Conservation (phyloP, 192 early-diverging fungal genomes). For the Linderina pennispora region DNA sequence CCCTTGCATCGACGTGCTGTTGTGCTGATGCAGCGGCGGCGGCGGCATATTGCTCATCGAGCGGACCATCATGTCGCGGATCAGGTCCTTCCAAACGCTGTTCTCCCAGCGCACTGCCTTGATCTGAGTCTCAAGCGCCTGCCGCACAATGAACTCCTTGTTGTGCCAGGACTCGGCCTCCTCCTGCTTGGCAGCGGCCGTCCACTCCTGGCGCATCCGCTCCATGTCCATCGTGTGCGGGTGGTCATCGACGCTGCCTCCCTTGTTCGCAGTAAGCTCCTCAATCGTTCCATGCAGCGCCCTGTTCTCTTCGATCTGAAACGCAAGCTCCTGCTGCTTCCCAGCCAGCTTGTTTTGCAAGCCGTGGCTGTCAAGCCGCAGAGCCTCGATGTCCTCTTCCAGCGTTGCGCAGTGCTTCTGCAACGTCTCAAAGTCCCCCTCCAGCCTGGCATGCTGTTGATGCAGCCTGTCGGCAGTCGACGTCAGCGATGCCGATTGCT, state of each 20-base stretch:
- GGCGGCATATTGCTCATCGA: not conserved
- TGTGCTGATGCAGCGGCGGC: not conserved
- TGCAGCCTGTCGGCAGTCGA: slow-evolving; percentile 14
- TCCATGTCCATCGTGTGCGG: slow-evolving; percentile 17
- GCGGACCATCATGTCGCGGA: slow-evolving; percentile 4
- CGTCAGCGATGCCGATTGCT: slow-evolving; percentile 15
- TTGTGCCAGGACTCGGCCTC: slow-evolving; percentile 11
- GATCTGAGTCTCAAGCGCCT: slow-evolving; percentile 26
- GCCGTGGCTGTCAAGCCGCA: slow-evolving; percentile 33
- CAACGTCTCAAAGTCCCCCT: slow-evolving; percentile 12
- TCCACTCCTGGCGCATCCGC: slow-evolving; percentile 8
- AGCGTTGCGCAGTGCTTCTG: slow-evolving; percentile 5
- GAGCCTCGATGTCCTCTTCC: slow-evolving; percentile 16
- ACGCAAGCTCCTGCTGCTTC: slow-evolving; percentile 7
- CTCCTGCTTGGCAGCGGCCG: slow-evolving; percentile 1
- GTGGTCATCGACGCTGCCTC: slow-evolving; percentile 6
- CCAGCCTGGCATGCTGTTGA: slow-evolving; percentile 12
- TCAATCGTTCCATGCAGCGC: slow-evolving; percentile 5
- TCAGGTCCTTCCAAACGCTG: slow-evolving; percentile 19
- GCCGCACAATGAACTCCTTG: slow-evolving; percentile 11
- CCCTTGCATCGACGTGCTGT: not conserved
- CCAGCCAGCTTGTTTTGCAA: slow-evolving; percentile 25
- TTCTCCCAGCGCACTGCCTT: slow-evolving; percentile 19
- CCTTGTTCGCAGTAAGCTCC: slow-evolving; percentile 2
- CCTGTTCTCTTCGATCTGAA: slow-evolving; percentile 18